These are phyloP conservation scores for Adenanthera pavonina DNA, from an alignment of 306 rosid species.

Conservation along the genomic window DNA sequence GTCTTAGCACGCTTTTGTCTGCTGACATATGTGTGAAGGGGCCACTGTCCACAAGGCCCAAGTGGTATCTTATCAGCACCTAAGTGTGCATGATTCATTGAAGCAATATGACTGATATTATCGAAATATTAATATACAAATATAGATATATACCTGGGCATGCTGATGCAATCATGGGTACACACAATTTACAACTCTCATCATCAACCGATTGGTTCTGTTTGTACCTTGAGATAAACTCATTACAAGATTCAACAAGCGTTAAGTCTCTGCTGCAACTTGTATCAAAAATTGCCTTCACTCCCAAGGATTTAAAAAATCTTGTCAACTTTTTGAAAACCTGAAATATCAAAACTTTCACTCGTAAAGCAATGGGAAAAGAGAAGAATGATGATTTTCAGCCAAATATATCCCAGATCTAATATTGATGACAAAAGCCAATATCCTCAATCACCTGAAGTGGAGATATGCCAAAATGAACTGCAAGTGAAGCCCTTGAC, in stretches of 20 bases:
- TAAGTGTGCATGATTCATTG: slow-evolving; percentile 18
- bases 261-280: slow-evolving; percentile 91
- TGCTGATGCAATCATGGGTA: slow-evolving; percentile 96
- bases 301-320: slow-evolving; percentile 87
- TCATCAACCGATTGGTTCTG: slow-evolving; percentile 57
- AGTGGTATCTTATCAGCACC: not conserved
- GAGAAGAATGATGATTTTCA: not conserved
- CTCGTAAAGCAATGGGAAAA: slow-evolving; percentile 13
- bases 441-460: slow-evolving; percentile 61
- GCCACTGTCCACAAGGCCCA: too few species aligned
- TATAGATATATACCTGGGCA: slow-evolving; percentile 77
- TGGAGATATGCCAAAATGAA: slow-evolving; percentile 84
- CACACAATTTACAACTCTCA: slow-evolving; percentile 50
- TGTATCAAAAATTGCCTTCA: slow-evolving; percentile 88
- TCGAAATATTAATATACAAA: slow-evolving; percentile 19
- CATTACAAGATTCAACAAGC: slow-evolving; percentile 82
- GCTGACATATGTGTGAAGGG: too few species aligned
- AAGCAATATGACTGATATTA: slow-evolving; percentile 24
- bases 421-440: not conserved
- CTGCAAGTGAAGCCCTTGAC: slow-evolving; percentile 92
- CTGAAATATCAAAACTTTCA: slow-evolving; percentile 50
- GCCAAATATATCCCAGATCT: slow-evolving; percentile 16
- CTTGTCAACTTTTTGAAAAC: slow-evolving; percentile 75
- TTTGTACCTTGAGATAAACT: slow-evolving; percentile 76
- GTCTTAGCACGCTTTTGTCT: too few species aligned